Conservation (phyloP, 352 stramenopile species). For the Pythium apleroticum region DNA sequence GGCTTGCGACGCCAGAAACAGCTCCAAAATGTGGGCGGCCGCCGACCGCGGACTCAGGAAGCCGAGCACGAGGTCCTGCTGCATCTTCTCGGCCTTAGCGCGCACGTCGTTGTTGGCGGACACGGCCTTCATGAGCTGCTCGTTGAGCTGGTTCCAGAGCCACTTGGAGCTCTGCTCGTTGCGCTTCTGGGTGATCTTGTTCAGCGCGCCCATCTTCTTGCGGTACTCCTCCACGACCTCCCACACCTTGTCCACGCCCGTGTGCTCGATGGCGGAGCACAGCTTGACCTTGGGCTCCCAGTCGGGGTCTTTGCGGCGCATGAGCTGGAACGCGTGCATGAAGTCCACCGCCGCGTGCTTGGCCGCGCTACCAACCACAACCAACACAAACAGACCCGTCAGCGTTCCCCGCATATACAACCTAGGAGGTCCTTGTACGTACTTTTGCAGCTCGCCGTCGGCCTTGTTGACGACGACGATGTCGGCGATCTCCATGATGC, state of each 20-base stretch:
- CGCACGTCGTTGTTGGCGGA: constrained; percentile 45
- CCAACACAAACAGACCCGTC: neutral
- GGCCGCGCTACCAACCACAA: constrained; percentile 37
- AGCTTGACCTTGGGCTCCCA: constrained; percentile 83
- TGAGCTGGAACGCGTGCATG: constrained; percentile 81
- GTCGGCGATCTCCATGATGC: constrained; percentile 98
- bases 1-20: constrained; percentile 54
- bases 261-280: constrained; percentile 63
- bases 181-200: constrained; percentile 73
- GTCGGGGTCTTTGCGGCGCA: constrained; percentile 78
- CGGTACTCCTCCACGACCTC: constrained; percentile 61
- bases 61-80: constrained; percentile 56
- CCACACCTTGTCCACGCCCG: constrained; percentile 76
- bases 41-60: constrained; percentile 69
- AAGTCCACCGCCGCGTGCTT: constrained; percentile 76
- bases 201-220: constrained; percentile 48
- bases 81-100: constrained; percentile 54
- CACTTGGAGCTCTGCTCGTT: constrained; percentile 74
- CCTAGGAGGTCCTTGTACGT: neutral
- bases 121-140: constrained; percentile 71
- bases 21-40: constrained; percentile 53
- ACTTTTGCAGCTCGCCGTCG: constrained; percentile 87
- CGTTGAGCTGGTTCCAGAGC: constrained; percentile 81
- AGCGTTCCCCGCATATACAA: neutral
- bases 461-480: constrained; percentile 98